These are phyloP conservation scores for Chondrus crispus DNA, from an alignment of 23 red algal species.

Conservation along the genomic window DNA sequence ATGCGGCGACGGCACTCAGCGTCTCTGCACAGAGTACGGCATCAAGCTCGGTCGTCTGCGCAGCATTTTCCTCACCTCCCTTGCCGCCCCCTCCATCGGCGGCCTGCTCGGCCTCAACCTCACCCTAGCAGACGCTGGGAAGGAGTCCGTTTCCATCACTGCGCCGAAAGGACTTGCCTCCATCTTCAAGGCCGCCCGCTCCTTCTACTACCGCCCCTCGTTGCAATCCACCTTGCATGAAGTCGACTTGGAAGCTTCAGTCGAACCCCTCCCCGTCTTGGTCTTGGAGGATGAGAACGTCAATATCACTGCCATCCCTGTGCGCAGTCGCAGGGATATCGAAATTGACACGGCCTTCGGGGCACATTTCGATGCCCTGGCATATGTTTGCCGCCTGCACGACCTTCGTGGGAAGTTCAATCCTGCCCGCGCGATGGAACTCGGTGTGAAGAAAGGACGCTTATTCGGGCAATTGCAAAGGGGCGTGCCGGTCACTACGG, in stretches of 20 bases:
- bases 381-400: constrained; percentile 60
- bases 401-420: constrained; percentile 84
- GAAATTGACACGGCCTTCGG: constrained; percentile 15
- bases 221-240: constrained; percentile 34
- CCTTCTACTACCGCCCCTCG: constrained; percentile 68
- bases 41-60: constrained; percentile 72
- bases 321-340: constrained; percentile 21
- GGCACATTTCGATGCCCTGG: constrained; percentile 10
- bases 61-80: constrained; percentile 47
- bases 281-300: constrained; percentile 55
- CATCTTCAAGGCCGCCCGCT: constrained; percentile 46
- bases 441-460: constrained; percentile 76
- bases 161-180: constrained; percentile 61
- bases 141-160: constrained; percentile 26
- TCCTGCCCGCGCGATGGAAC: constrained; percentile 39
- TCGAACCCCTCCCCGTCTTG: neutral
- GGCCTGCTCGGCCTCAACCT: constrained; percentile 82
- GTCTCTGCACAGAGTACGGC: constrained; percentile 73
- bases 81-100: constrained; percentile 57
- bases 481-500: constrained; percentile 58
- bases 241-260: constrained; percentile 23
- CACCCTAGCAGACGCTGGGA: constrained; percentile 86
- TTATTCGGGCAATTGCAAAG: constrained; percentile 60
- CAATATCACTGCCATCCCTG: constrained; percentile 54
- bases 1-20: constrained; percentile 92